Evolutionary conservation across 352 stramenopile genomes (phyloP).

Genomic region (Phytophthora meadii): DNA sequence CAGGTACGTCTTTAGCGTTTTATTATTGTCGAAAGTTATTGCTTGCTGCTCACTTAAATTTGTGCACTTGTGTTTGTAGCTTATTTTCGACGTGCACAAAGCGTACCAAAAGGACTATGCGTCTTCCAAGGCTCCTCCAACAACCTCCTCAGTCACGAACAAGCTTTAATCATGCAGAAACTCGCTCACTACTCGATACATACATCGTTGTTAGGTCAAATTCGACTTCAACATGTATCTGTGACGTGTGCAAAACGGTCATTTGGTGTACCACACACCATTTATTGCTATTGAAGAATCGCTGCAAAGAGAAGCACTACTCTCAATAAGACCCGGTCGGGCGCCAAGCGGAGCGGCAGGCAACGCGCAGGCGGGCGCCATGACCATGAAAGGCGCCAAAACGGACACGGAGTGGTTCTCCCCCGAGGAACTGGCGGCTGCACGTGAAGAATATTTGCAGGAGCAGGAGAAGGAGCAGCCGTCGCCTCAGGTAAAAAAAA

Average conservation of each 20-base stretch:
- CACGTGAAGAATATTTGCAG: constrained; percentile 77
- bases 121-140: constrained; percentile 5
- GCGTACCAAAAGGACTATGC: constrained; percentile 59
- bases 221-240: constrained; percentile 11
- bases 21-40: too few species aligned
- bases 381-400: constrained; percentile 43
- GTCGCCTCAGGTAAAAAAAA: constrained; percentile 51
- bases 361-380: constrained; percentile 26
- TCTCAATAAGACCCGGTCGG: constrained; percentile 2
- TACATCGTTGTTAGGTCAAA: not conserved
- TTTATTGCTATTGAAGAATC: constrained; percentile 25
- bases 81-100: constrained; percentile 65
- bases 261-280: constrained; percentile 5
- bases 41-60: too few species aligned
- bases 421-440: constrained; percentile 69
- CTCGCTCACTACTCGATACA: not conserved
- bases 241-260: constrained; percentile 10
- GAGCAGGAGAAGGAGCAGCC: constrained; percentile 81
- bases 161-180: not conserved
- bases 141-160: constrained; percentile 3
- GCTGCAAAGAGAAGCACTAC: constrained; percentile 12
- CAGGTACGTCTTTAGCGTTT: constrained; percentile 39
- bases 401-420: constrained; percentile 73
- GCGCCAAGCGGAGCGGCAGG: constrained; percentile 12
- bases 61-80: constrained; percentile 27